Percentiles rank a stretch among this genome's conserved stretches.
Evolutionary conservation across 257 asterid species (phyloP).

Genomic region (Fraxinus cuspidata): DNA sequence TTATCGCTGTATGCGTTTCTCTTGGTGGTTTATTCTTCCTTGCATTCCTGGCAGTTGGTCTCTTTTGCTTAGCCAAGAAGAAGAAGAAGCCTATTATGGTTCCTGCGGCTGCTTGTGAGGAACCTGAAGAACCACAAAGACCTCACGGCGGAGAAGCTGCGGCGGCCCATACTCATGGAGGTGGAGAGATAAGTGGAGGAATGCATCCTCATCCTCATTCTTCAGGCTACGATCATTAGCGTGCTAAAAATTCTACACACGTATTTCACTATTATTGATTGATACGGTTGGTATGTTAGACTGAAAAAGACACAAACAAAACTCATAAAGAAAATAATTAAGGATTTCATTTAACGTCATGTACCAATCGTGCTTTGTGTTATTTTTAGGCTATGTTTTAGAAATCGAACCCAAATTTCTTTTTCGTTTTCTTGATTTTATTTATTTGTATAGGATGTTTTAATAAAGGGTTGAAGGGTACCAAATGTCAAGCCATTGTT

Average conservation of each 20-base stretch:
- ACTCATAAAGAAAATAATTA: not conserved
- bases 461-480: not conserved
- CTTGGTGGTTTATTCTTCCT: constrained; percentile 66
- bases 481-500: not conserved
- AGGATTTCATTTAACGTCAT: not conserved
- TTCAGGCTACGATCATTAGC: not conserved
- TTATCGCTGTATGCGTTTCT: constrained; percentile 62
- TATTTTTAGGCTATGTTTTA: not conserved
- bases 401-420: not conserved
- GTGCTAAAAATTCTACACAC: not conserved
- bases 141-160: constrained; percentile 27
- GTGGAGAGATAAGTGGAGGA: constrained; percentile 25
- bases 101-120: constrained; percentile 45
- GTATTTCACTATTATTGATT: not conserved
- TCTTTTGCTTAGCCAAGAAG: constrained; percentile 65
- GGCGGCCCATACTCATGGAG: constrained; percentile 11
- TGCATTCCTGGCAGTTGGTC: constrained; percentile 63
- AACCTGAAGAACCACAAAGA: not conserved
- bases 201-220: not conserved
- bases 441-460: not conserved
- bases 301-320: not conserved
- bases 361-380: not conserved
- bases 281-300: not conserved
- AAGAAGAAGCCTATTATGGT: constrained; percentile 61
- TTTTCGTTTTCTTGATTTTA: not conserved